Evolutionary conservation across 176 grass and related monocot species (phyloP), one percentile per base, ranked within the genome.

Genomic region (Hsuehochloa calcarea): DNA sequence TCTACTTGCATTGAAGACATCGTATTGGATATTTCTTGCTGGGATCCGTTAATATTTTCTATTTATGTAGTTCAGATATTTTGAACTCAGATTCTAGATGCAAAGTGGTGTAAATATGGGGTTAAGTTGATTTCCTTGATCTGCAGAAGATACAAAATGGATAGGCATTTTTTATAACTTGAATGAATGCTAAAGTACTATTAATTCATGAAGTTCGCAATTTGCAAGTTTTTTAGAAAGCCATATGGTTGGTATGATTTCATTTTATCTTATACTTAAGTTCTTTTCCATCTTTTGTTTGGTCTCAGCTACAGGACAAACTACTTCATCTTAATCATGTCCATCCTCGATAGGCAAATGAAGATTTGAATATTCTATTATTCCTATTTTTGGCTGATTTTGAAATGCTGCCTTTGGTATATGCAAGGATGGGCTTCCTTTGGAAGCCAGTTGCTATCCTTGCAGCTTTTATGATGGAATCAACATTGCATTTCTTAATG

Each of bases 401-500:
- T 88, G 70, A 83, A 8, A n/a, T 77, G n/a, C 63, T 83, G 25
- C 34, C 51, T 64, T 72, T 79, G 55, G 22, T 89, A 70, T 34
- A 79, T 65, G 51, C 69, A 98, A 93, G 91, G 44, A 35, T 98
- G 86, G 96, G 77, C 7, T 98, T 98, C 83, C 81, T 98, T 88
- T 86, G 84, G 87, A 98, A 92, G 46, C 96, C 96, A 12, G 61
- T 98, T 87, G 96, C 96, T 63, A 91, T 98, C 66, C 40, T 95
- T 65, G 93, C 96, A 49, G 91, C 96, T 14, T 85, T 93, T 88
- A 88, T 94, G 91, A 98, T 50, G 96, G 87, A 46, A 27, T 95
- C 61, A 94, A 87, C 87, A 92, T 98, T 50, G 87, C 90, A 74
- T 90, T 98, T 84, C 91, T 98, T 41, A 98, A 98, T 86, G 96